Evolutionary conservation across 257 asterid species (phyloP).

Genomic region (Anisodus tanguticus): DNA sequence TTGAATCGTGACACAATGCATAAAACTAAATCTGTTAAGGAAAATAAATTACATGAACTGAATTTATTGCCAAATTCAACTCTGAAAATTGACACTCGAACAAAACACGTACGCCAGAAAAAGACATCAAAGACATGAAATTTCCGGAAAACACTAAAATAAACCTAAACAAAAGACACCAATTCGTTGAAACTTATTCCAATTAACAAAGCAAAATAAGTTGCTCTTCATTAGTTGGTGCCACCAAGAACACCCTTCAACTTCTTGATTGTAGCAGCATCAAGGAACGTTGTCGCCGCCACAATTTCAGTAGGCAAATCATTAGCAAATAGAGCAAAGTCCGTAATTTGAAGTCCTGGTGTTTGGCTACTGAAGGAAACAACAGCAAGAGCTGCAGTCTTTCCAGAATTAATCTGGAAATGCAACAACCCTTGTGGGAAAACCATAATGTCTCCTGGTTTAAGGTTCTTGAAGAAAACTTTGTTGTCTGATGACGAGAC

Average conservation of each 20-base stretch:
- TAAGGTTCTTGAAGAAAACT: conserved; percentile 57
- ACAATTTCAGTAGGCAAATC: conserved; percentile 49
- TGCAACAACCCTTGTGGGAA: conserved; percentile 77
- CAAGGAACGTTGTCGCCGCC: conserved; percentile 63
- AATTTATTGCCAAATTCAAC: not conserved
- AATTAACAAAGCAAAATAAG: no score
- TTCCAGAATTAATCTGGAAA: conserved; percentile 71
- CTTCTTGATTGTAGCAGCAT: conserved; percentile 52
- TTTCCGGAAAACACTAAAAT: no score
- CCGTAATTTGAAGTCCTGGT: conserved; percentile 70
- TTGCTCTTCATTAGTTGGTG: conserved; percentile 16
- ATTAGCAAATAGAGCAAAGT: conserved; percentile 62
- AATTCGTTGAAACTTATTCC: no score
- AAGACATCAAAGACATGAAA: no score
- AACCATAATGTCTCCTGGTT: conserved; percentile 66
- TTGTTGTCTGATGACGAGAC: conserved; percentile 53
- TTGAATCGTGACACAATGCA: no score
- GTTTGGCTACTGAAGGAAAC: conserved; percentile 66
- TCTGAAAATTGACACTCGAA: no score
- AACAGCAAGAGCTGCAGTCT: conserved; percentile 50
- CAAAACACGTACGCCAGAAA: no score
- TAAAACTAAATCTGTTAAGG: no score
- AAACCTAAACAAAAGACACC: no score
- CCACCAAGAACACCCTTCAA: conserved; percentile 62
- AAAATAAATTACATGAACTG: not conserved